A percentile compares a stretch with the other conserved stretches of the same genome.
Conservation (phyloP, 179 eudicot species). For the Spergularia azorica region DNA sequence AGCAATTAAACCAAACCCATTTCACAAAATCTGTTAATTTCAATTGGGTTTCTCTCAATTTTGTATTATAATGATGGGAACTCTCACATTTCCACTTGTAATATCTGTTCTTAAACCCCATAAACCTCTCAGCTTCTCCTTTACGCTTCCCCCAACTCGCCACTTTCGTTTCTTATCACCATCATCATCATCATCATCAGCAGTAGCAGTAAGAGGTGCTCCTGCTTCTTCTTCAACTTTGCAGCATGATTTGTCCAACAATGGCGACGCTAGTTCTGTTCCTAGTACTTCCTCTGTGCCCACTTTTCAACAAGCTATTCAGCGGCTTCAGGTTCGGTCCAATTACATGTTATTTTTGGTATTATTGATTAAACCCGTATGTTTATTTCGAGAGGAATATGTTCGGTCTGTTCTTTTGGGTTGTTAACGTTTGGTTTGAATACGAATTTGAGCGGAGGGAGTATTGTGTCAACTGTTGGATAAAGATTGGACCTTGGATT, state of each 20-base stretch:
- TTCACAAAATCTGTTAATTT: slow-evolving; percentile 1
- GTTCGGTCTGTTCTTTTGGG: no score
- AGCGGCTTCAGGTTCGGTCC: slow-evolving; percentile 74
- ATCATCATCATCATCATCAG: slow-evolving; percentile 23
- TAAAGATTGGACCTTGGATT: no score
- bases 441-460: no score
- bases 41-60: slow-evolving; percentile 13
- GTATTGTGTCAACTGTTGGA: no score
- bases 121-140: slow-evolving; percentile 42
- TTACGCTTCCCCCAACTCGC: slow-evolving; percentile 31
- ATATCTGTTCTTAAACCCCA: slow-evolving; percentile 75
- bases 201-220: background rate
- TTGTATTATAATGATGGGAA: slow-evolving; percentile 51
- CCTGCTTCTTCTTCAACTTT: slow-evolving; percentile 26
- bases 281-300: slow-evolving; percentile 40
- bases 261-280: slow-evolving; percentile 31
- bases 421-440: no score
- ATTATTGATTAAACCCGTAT: no score
- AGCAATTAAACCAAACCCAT: slow-evolving; percentile 3
- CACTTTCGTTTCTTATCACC: slow-evolving; percentile 39
- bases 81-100: slow-evolving; percentile 60
- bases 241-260: slow-evolving; percentile 10
- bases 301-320: slow-evolving; percentile 97
- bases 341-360: background rate
- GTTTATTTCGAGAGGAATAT: no score